Base-by-base conservation (phyloP, 768 basidiomycete species). In the Pilatotrama ljubarskyi region DNA sequence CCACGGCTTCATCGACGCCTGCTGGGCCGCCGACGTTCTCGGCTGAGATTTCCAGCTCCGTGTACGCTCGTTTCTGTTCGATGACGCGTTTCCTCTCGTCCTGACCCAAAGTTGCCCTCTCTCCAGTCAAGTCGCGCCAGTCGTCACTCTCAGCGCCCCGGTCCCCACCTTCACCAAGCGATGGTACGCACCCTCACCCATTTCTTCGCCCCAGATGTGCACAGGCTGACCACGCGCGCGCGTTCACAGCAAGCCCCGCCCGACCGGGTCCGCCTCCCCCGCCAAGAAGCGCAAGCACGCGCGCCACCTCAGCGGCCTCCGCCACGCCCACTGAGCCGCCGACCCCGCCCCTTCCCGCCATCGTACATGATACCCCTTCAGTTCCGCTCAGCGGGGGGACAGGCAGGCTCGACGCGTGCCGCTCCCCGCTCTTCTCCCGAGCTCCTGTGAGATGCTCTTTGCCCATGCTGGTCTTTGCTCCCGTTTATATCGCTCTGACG, bases 241-340 rank as follows among this genome's bases (percentile, higher is more conserved):
- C n/a, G n/a, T 3, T 15, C 14, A 11, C 11, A 56, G 55, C 55
- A 48, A 49, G 49, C 20, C 38, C 9, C 55, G 55, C n/a, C 55
- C 47, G 4, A 40, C 46, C 22, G 55, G 43, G 0, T n/a, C 18
- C n/a, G 18, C 47, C 29, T 14, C 43, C 14, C 32, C 26, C 20
- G 24, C 22, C 24, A 41, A n/a, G 58, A 62, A 62, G 61, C 61
- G 60, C 50, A 26, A 35, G 26, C 60, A 62, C 26, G 61, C 56
- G 25, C 61, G 61, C 20, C 61, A 54, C 50, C 56, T 62, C 32
- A 20, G 37, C 14, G 60, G 42, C 44, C 36, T 32, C 15, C 56
- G 37, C 56, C 55, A 56, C 26, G 24, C 55, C 0, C 55, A 54
- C 47, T 62, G 29, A 62, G 46, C 59, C 17, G 24, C n/a, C 32